Evolutionary conservation across 176 grass and related monocot genomes (phyloP).

Genomic region (Pharus latifolius): DNA sequence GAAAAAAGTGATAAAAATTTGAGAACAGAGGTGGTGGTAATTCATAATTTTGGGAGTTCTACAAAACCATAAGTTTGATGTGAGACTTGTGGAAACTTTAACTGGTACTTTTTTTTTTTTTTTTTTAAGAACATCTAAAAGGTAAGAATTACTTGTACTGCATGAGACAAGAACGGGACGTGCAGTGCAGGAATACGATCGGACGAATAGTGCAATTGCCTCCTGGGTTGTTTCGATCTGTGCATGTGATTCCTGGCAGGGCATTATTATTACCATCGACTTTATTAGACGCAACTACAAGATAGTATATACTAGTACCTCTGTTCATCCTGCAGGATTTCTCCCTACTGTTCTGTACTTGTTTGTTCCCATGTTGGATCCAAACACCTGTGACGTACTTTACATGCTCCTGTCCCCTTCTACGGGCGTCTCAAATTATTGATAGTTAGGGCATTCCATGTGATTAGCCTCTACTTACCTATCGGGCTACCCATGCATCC

Average conservation of each 20-base stretch:
- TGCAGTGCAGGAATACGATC: neutral
- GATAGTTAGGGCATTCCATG: neutral
- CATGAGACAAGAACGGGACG: no score
- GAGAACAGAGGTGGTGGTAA: no score
- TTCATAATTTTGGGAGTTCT: no score
- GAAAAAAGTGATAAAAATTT: no score
- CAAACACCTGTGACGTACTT: neutral
- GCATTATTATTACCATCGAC: neutral
- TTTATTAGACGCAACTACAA: neutral
- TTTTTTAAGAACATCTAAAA: no score
- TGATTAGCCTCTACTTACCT: neutral
- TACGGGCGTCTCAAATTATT: neutral
- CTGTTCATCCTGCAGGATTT: neutral
- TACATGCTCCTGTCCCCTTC: neutral
- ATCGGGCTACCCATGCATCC: no score
- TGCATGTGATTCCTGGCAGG: constrained; percentile 9
- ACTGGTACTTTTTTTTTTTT: no score
- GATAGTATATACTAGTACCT: neutral
- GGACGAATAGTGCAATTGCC: neutral
- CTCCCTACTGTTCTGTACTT: neutral
- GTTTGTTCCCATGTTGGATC: neutral
- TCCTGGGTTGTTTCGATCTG: neutral
- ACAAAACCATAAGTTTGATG: no score
- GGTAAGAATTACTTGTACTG: no score
- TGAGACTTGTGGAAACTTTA: no score